Conservation (phyloP, 176 grass and related monocot genomes). For the Echinochloa phyllopogon region DNA sequence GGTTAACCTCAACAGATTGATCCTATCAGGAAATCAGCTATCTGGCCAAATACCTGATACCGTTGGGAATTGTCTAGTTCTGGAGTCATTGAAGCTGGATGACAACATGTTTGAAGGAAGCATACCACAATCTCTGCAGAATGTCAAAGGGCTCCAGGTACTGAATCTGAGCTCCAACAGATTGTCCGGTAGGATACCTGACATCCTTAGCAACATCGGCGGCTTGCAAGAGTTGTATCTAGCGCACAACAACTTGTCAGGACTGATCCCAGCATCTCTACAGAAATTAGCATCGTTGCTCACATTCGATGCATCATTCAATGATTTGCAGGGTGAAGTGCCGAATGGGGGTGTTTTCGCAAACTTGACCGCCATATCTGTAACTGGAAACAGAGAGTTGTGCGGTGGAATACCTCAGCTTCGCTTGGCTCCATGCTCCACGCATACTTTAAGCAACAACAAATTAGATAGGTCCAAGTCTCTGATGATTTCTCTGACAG, state of each 20-base stretch:
- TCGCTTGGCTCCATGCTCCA: not conserved
- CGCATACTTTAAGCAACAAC: not conserved
- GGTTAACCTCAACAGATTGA: not conserved
- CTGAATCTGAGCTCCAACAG: conserved; percentile 31
- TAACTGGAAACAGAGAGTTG: conserved; percentile 28
- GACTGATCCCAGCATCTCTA: conserved; percentile 25
- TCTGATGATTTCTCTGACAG: conserved; percentile 7
- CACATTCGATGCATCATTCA: conserved; percentile 36
- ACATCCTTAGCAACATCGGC: not conserved
- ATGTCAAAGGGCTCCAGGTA: conserved; percentile 27
- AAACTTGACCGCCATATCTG: conserved; percentile 36
- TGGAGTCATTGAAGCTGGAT: conserved; percentile 35
- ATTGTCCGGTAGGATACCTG: conserved; percentile 25
- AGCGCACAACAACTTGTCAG: conserved; percentile 39
- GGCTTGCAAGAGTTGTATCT: conserved; percentile 11
- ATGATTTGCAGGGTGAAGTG: conserved; percentile 40
- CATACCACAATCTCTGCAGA: conserved; percentile 31
- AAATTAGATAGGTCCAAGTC: not conserved
- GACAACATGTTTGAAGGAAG: conserved; percentile 39
- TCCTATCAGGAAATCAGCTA: conserved; percentile 28
- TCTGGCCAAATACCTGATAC: conserved; percentile 28
- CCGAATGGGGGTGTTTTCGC: conserved; percentile 33
- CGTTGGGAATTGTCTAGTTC: conserved; percentile 18
- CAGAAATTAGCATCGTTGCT: not conserved
- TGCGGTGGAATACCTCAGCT: conserved; percentile 40